A percentile compares a stretch with the other conserved stretches of the same genome.
These are phyloP conservation scores for Pythium plurisporium DNA, from an alignment of 352 stramenopile species.

Conservation along the genomic window DNA sequence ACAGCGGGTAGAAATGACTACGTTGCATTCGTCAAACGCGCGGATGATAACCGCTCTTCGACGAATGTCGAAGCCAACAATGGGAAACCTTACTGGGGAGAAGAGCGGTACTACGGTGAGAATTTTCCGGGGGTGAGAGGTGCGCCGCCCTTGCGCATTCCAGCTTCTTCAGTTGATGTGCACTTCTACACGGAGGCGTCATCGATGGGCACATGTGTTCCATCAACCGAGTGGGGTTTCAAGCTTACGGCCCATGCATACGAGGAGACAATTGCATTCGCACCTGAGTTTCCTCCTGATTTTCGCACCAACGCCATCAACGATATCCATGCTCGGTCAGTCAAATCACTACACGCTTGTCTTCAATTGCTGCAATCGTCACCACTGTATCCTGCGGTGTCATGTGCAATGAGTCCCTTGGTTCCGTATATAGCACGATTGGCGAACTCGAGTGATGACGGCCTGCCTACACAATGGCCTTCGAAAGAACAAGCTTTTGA, in stretches of 20 bases:
- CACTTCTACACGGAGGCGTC: constrained; percentile 63
- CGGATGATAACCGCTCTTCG: constrained; percentile 16
- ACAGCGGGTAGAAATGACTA: constrained; percentile 77
- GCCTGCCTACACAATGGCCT: constrained; percentile 40
- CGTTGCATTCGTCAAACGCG: constrained; percentile 66
- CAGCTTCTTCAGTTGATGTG: constrained; percentile 55
- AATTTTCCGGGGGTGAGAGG: constrained; percentile 63
- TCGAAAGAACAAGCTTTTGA: constrained; percentile 70
- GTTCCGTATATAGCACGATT: constrained; percentile 33
- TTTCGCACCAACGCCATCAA: constrained; percentile 35
- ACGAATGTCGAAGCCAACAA: constrained; percentile 13
- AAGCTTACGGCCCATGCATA: constrained; percentile 70
- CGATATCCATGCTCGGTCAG: constrained; percentile 52
- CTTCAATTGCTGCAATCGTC: background rate
- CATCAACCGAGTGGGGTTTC: constrained; percentile 69
- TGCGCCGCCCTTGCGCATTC: constrained; percentile 59
- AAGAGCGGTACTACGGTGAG: constrained; percentile 70
- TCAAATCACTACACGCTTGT: constrained; percentile 42
- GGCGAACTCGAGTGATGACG: constrained; percentile 40
- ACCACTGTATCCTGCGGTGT: background rate
- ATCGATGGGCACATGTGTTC: constrained; percentile 18
- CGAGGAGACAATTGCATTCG: constrained; percentile 42
- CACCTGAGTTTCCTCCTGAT: constrained; percentile 51
- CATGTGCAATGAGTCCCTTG: background rate
- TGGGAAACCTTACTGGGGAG: constrained; percentile 46